These are phyloP conservation scores for Leccinum variicolor DNA, from an alignment of 768 basidiomycete genomes.

Conservation along the genomic window DNA sequence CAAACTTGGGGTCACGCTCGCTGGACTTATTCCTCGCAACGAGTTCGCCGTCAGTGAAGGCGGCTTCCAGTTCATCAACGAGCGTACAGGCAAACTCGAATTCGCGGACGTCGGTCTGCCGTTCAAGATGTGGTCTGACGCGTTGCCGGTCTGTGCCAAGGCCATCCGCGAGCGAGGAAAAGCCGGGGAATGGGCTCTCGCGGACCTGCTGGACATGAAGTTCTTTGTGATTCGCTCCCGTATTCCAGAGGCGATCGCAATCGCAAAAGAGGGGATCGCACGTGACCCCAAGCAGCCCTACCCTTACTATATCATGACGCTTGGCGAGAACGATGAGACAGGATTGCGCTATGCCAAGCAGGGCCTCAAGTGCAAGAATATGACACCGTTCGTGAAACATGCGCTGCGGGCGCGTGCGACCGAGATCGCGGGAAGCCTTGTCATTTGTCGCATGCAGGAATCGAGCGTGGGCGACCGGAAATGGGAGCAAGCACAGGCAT, in stretches of 20 bases:
- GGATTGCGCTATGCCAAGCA: constrained; percentile 61
- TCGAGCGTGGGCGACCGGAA: constrained; percentile 36
- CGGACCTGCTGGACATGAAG: constrained; percentile 67
- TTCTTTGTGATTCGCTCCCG: constrained; percentile 46
- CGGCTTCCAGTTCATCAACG: constrained; percentile 43
- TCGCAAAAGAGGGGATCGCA: constrained; percentile 43
- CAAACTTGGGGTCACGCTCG: constrained; percentile 46
- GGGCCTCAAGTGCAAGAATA: constrained; percentile 53
- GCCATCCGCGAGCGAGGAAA: constrained; percentile 45
- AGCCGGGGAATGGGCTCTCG: constrained; percentile 42
- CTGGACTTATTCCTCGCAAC: constrained; percentile 48
- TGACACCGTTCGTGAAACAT: constrained; percentile 54
- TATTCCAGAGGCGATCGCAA: constrained; percentile 41
- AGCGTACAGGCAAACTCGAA: constrained; percentile 39
- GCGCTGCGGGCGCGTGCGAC: constrained; percentile 59
- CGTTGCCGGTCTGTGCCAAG: constrained; percentile 54
- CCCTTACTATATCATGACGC: constrained; percentile 57
- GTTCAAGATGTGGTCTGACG: constrained; percentile 54
- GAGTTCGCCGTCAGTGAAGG: constrained; percentile 60
- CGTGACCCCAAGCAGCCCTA: constrained; percentile 56
- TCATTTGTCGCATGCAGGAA: constrained; percentile 42
- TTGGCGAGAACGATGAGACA: constrained; percentile 43
- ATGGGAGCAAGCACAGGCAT: constrained; percentile 60
- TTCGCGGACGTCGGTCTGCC: constrained; percentile 48
- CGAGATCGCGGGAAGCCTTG: constrained; percentile 56